These are phyloP conservation scores for Lodderomyces theae DNA, from an alignment of 1,139 yeast species.

Conservation along the genomic window DNA sequence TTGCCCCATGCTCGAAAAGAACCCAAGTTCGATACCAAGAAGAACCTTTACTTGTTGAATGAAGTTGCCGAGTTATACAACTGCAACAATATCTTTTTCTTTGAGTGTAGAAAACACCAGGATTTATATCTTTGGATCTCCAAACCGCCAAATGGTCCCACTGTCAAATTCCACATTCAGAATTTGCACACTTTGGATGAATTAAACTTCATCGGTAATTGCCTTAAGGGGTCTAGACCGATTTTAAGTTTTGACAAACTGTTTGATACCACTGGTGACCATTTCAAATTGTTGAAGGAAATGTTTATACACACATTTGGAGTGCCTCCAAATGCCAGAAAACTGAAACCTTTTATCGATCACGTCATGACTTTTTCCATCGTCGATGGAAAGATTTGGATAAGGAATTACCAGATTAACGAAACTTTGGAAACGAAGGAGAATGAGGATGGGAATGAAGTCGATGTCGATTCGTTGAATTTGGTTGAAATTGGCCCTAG, in stretches of 20 bases:
- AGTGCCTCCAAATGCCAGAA: conserved; percentile 94
- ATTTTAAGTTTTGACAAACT: conserved; percentile 80
- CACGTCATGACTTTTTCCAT: conserved; percentile 92
- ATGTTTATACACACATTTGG: conserved; percentile 85
- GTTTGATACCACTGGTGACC: conserved; percentile 59
- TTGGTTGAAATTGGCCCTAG: conserved; percentile 97
- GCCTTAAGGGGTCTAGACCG: conserved; percentile 96
- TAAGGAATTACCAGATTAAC: conserved; percentile 88
- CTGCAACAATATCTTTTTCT: conserved; percentile 91
- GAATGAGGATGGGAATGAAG: conserved; percentile 36
- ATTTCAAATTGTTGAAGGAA: conserved; percentile 76
- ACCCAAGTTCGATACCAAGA: conserved; percentile 92
- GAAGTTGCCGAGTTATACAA: conserved; percentile 96
- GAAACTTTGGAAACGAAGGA: conserved; percentile 58
- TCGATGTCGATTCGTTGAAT: conserved; percentile 53
- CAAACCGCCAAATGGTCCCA: conserved; percentile 98
- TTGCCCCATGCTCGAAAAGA: conserved; percentile 96
- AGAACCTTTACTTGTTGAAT: conserved; percentile 81
- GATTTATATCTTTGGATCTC: conserved; percentile 94
- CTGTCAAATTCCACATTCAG: conserved; percentile 88
- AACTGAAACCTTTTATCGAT: conserved; percentile 90
- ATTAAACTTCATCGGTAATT: conserved; percentile 92
- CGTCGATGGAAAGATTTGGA: conserved; percentile 94
- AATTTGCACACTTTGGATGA: conserved; percentile 96
- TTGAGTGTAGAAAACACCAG: conserved; percentile 95